Base-by-base conservation (phyloP, 805 yeast genomes). In the Yarrowia bubula region DNA sequence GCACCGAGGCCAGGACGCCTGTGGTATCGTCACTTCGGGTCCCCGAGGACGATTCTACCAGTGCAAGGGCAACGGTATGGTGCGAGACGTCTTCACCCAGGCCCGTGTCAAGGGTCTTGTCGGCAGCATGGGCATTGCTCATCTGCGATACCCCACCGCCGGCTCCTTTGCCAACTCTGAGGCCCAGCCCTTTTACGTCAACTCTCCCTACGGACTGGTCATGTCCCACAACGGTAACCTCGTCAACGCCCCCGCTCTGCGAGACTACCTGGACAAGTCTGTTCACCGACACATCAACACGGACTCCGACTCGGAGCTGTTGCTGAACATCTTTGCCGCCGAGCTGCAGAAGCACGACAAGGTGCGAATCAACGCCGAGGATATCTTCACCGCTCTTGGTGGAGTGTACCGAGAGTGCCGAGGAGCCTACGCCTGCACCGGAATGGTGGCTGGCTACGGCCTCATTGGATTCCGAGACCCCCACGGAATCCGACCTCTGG, bases 41-140 rank as follows among this genome's bases (percentile, higher is more conserved):
- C 81, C 88, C 50, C 86, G 93, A 68, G 99, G 98, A 69, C 83
- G 99, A 67, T 83, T 95, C 66, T 92, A 90, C 79, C 98, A 93
- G 79, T 95, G 99, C 77, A 95, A 95, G 79, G 99, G 99, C 72
- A 93, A 92, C 76, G 99, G 99, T 70, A 90, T 95, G 97, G 98
- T 97, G 66, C 84, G 96, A 72, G 99, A 95, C 74, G 99, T 95
- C 39, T 95, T 95, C 84, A 91, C 96, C 51, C 89, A 86, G 75
- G 77, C 79, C 50, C 84, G 98, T 73, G 84, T 93, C 83, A 72
- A 78, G 60, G 90, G 90, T 48, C 81, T 95, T 51, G 87, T 88
- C 57, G 99, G 99, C 17, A 89, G 89, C 73, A 90, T 93, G 93
- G 99, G 99, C 68, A 85, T 95, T 70, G 93, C 92, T 37, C 99